Percentiles rank a stretch among this genome's conserved stretches.
Evolutionary conservation across 768 basidiomycete genomes (phyloP).

Genomic region (Chalciporus pseudorubinellus): DNA sequence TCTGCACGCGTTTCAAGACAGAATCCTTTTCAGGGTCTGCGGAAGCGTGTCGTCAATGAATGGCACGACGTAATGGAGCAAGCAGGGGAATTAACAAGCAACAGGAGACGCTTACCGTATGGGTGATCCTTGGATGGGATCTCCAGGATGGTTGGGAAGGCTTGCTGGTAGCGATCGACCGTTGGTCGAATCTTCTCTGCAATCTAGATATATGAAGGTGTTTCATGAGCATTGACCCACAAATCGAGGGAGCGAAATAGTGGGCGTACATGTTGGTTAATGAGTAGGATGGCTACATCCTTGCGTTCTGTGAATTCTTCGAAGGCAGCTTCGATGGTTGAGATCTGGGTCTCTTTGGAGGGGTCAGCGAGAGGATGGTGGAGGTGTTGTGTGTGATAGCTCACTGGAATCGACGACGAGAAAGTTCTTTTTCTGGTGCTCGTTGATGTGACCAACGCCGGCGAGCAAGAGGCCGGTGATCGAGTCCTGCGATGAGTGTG

Average conservation of each 20-base stretch:
- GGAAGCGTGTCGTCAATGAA: conserved; percentile 20
- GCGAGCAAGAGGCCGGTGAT: conserved; percentile 95
- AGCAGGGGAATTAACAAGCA: background rate
- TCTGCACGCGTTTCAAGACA: conserved; percentile 94
- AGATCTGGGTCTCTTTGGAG: conserved; percentile 79
- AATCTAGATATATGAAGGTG: conserved; percentile 50
- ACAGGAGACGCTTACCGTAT: conserved; percentile 64
- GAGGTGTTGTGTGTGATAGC: conserved; percentile 27
- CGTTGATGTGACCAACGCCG: conserved; percentile 89
- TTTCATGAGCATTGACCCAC: conserved; percentile 7
- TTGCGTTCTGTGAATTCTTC: conserved; percentile 92
- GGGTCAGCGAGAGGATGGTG: conserved; percentile 10
- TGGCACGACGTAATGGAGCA: background rate
- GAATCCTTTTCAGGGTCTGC: conserved; percentile 95
- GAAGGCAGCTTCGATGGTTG: conserved; percentile 88
- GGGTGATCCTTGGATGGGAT: conserved; percentile 99
- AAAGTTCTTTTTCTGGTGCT: conserved; percentile 96
- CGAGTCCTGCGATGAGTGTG: conserved; percentile 66
- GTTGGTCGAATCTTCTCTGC: conserved; percentile 96
- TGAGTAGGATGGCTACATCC: conserved; percentile 94
- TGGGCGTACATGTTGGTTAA: conserved; percentile 91
- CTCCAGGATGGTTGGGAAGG: conserved; percentile 95
- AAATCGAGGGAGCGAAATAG: conserved; percentile 3
- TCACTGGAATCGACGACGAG: conserved; percentile 90
- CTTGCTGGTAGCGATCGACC: conserved; percentile 92